Conservation (phyloP, 352 stramenopile species). For the Aphanomyces astaci region DNA sequence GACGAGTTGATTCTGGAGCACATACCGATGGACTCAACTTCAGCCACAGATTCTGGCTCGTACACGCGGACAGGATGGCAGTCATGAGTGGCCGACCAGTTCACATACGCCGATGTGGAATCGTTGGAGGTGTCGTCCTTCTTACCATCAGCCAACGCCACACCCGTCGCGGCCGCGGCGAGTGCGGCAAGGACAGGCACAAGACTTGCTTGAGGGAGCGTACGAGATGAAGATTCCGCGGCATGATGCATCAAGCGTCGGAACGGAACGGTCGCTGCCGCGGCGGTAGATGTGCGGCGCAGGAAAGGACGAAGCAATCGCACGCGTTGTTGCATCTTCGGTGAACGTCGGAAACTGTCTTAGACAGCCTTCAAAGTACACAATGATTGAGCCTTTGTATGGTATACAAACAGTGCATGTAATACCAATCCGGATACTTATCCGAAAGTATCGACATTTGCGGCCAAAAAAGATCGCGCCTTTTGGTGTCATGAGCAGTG, state of each 20-base stretch:
- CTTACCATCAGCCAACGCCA: background rate
- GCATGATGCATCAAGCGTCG: background rate
- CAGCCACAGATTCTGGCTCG: slow-evolving; percentile 55
- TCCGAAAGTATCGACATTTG: too few species aligned
- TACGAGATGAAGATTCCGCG: background rate
- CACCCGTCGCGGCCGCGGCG: background rate
- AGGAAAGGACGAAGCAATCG: background rate
- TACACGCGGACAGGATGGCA: slow-evolving; percentile 59
- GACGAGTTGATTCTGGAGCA: too few species aligned
- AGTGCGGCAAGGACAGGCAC: background rate
- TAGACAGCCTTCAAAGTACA: background rate
- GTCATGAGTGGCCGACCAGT: slow-evolving; percentile 76
- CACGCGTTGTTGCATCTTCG: background rate
- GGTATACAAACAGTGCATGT: background rate
- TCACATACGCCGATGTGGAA: slow-evolving; percentile 21
- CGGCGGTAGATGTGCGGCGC: background rate
- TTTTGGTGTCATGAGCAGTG: background rate
- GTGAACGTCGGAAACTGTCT: background rate
- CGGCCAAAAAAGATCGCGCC: background rate
- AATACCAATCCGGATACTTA: background rate
- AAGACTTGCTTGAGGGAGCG: background rate
- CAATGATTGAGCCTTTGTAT: background rate
- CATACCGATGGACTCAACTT: slow-evolving; percentile 38
- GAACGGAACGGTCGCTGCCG: background rate
- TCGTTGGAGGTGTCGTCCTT: background rate